A percentile compares a stretch with the other conserved stretches of the same genome.
Conservation (phyloP, 2,329 filamentous ascomycete species). For the Clonostachys rosea region DNA sequence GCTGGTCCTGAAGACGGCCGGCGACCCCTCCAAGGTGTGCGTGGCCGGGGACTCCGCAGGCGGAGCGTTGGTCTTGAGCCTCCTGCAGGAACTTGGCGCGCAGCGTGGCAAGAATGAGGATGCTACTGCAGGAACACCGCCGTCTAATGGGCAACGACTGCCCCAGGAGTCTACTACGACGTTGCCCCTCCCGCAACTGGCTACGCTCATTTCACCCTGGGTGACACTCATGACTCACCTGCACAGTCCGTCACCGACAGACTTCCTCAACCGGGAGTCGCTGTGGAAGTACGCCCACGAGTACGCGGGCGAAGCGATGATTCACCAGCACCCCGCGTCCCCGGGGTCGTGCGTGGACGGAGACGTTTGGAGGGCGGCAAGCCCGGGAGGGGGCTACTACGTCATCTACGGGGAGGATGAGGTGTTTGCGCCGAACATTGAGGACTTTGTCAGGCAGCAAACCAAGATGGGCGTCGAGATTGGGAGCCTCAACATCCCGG, state of each 20-base stretch:
- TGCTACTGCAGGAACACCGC: conserved; percentile 6
- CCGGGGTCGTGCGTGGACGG: conserved; percentile 66
- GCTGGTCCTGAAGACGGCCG: conserved; percentile 57
- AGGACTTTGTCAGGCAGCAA: conserved; percentile 52
- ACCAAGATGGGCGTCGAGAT: conserved; percentile 47
- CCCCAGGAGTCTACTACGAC: background rate
- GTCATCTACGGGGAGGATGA: conserved; percentile 74
- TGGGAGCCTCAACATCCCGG: conserved; percentile 54
- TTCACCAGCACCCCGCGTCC: conserved; percentile 39
- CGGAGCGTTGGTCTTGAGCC: conserved; percentile 66
- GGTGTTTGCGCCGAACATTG: conserved; percentile 69
- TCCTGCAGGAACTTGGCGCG: conserved; percentile 62
- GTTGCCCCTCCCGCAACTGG: conserved; percentile 40
- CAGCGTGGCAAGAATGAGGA: conserved; percentile 6
- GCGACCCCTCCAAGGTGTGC: conserved; percentile 58
- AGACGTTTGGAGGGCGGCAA: conserved; percentile 61
- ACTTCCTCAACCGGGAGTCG: conserved; percentile 66
- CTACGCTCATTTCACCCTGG: conserved; percentile 78
- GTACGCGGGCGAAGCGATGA: conserved; percentile 47
- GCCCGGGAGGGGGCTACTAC: conserved; percentile 62
- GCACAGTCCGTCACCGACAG: conserved; percentile 65
- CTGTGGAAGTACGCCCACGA: conserved; percentile 67
- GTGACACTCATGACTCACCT: conserved; percentile 64
- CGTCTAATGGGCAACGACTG: too few relatives aligned
- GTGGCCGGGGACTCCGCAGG: conserved; percentile 79